Percentiles rank a stretch among this genome's conserved stretches.
Conservation (phyloP, 2,329 filamentous ascomycete species). For the Fusarium globosum region DNA sequence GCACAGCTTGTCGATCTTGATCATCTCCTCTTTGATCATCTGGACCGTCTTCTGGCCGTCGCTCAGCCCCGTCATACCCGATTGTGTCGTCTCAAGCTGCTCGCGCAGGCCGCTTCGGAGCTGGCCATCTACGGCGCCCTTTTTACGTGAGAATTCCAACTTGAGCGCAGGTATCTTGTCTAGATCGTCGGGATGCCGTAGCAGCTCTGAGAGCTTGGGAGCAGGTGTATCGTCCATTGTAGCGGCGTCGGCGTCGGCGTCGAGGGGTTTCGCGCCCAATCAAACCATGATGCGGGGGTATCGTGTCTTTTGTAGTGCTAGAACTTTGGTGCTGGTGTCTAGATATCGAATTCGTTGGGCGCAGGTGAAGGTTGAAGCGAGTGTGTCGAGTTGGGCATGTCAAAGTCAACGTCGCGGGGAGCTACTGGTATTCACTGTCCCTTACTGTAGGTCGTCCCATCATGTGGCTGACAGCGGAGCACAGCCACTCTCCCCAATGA, state of each 20-base stretch:
- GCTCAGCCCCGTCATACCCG: constrained; percentile 87
- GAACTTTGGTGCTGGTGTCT: background rate
- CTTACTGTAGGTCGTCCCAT: constrained; percentile 12
- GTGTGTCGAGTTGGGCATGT: constrained; percentile 17
- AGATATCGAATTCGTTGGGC: background rate
- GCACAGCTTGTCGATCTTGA: constrained; percentile 97
- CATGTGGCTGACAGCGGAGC: constrained; percentile 34
- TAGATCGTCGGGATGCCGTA: constrained; percentile 95
- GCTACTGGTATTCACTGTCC: constrained; percentile 21
- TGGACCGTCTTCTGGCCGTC: constrained; percentile 93
- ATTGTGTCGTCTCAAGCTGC: constrained; percentile 93
- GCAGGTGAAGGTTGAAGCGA: constrained; percentile 13
- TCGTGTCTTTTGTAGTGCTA: background rate
- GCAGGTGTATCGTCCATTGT: constrained; percentile 69
- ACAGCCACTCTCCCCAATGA: constrained; percentile 26
- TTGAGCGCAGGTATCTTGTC: constrained; percentile 94
- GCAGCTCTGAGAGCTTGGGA: constrained; percentile 89
- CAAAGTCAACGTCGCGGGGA: constrained; percentile 31
- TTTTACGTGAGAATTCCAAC: constrained; percentile 93
- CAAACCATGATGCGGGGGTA: constrained; percentile 43
- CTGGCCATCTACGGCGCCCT: constrained; percentile 89
- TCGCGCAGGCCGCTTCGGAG: constrained; percentile 88
- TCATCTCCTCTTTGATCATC: constrained; percentile 97
- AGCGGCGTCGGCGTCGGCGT: constrained; percentile 37
- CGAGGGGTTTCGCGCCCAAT: constrained; percentile 37